Evolutionary conservation across 192 early-diverging fungal species (phyloP), one percentile per base, ranked within the genome.

Genomic region (Coemansia sp.): DNA sequence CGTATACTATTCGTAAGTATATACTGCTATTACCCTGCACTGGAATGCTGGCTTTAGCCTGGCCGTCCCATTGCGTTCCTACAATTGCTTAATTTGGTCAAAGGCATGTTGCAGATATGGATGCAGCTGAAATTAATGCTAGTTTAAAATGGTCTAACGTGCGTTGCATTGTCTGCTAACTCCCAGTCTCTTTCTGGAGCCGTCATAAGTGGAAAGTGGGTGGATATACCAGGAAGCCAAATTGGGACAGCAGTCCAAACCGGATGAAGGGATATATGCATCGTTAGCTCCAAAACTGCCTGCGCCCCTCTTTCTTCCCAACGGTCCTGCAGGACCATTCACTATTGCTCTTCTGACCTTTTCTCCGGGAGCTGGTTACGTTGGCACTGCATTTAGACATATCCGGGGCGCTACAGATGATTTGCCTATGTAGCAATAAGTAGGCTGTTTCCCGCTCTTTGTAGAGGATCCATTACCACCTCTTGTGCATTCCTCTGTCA

Each of bases 81-180:
- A 53, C 23, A 2, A 11, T 26, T 53, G 21, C 23, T 9, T 23
- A 6, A 53, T 53, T 53, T 53, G 10, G 51, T 7, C 51, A 53
- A 15, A 7, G 51, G 10, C 16, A 26, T 53, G 24, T 53, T 53
- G 51, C 51, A 26, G 24, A 26, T 14, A 12, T 9, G 24, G 51
- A 26, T 53, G 24, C 24, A 26, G 12, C 24, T 15, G 21, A 21
- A 15, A 53, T 53, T 26, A 53, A 53, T 53, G 24, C 24, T 12
- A 26, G 51, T 26, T 24, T 9, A 26, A 26, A 53, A 26, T 4
- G 51, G 51, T 26, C 24, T 53, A 53, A 21, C 51, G 51, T 53
- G 51, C 51, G 51, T 53, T 11, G 51, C 51, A 53, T 53, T 53
- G 51, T 53, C 51, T 26, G 51, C 16, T 53, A 9, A 10, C 24